A percentile compares a stretch with the other conserved stretches of the same genome.
Evolutionary conservation across 805 yeast species (phyloP).

Genomic region (Suhomyces xylopsoci): DNA sequence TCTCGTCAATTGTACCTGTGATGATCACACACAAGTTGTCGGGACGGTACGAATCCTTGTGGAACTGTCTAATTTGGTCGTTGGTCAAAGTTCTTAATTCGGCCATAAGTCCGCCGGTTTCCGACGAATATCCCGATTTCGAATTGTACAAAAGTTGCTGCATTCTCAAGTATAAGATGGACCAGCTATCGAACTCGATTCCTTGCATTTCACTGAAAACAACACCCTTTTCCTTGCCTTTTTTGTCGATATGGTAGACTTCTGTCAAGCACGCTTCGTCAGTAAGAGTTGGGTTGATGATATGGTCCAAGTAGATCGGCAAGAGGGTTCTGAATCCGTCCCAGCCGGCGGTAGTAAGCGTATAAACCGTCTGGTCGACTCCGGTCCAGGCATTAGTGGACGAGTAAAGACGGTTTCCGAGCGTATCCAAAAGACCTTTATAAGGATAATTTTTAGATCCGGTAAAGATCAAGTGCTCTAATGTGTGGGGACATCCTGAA

Average conservation of each 20-base stretch:
- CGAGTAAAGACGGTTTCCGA: constrained; percentile 81
- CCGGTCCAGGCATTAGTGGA: constrained; percentile 96
- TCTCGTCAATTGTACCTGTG: constrained; percentile 80
- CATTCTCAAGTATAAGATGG: constrained; percentile 55
- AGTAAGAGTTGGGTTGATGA: constrained; percentile 78
- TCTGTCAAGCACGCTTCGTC: constrained; percentile 92
- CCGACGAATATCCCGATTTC: constrained; percentile 81
- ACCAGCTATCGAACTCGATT: constrained; percentile 75
- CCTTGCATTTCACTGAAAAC: constrained; percentile 98
- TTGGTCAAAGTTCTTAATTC: constrained; percentile 72
- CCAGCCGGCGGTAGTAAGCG: constrained; percentile 93
- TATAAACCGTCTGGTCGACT: constrained; percentile 92
- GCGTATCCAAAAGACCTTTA: constrained; percentile 83
- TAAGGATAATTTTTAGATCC: constrained; percentile 88
- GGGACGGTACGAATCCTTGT: constrained; percentile 67
- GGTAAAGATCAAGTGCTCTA: constrained; percentile 93
- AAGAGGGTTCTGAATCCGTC: constrained; percentile 80
- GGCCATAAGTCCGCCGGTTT: constrained; percentile 86
- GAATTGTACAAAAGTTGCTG: constrained; percentile 54
- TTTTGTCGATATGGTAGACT: constrained; percentile 91
- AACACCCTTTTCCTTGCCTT: constrained; percentile 90
- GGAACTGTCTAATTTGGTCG: constrained; percentile 75
- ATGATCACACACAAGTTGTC: constrained; percentile 80
- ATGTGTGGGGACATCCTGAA: constrained; percentile 91
- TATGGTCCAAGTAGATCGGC: constrained; percentile 88